A percentile compares a stretch with the other conserved stretches of the same genome.
Conservation (phyloP, 2,329 filamentous ascomycete genomes). For the Akanthomyces lecanii region DNA sequence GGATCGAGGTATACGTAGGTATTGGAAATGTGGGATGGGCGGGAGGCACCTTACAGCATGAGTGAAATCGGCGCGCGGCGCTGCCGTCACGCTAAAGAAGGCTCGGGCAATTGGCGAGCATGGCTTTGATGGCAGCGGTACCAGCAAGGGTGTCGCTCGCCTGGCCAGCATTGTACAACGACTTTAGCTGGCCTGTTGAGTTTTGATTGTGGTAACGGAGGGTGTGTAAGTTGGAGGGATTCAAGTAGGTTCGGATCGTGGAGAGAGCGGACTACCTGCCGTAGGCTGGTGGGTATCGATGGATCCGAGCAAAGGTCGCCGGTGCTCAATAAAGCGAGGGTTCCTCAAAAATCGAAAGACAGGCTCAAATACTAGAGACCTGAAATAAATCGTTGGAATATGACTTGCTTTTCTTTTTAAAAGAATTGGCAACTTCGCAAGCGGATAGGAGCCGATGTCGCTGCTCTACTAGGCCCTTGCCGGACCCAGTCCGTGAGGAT, state of each 20-base stretch:
- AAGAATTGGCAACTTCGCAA: background rate
- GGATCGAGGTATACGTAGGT: background rate
- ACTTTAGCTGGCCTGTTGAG: background rate
- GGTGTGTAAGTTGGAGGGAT: slow-evolving; percentile 6
- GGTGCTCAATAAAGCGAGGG: too few relatives aligned
- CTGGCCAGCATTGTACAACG: background rate
- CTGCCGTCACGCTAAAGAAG: slow-evolving; percentile 34
- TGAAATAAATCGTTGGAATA: background rate
- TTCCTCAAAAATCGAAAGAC: background rate
- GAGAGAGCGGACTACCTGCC: background rate
- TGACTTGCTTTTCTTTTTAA: background rate
- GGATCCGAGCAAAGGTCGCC: background rate
- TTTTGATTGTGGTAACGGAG: background rate
- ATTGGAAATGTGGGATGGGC: background rate
- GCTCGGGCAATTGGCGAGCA: slow-evolving; percentile 19
- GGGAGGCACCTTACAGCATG: slow-evolving; percentile 36
- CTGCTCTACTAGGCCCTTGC: background rate
- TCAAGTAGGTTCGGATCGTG: background rate
- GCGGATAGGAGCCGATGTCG: background rate
- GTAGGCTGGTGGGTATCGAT: background rate
- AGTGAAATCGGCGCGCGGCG: slow-evolving; percentile 39
- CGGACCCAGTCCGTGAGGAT: background rate
- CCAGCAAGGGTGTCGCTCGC: background rate
- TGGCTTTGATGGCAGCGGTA: background rate
- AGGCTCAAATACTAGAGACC: background rate